Evolutionary conservation across 1,139 yeast genomes (phyloP), one percentile per base, ranked within the genome.

Genomic region (Zygoascus sp.): DNA sequence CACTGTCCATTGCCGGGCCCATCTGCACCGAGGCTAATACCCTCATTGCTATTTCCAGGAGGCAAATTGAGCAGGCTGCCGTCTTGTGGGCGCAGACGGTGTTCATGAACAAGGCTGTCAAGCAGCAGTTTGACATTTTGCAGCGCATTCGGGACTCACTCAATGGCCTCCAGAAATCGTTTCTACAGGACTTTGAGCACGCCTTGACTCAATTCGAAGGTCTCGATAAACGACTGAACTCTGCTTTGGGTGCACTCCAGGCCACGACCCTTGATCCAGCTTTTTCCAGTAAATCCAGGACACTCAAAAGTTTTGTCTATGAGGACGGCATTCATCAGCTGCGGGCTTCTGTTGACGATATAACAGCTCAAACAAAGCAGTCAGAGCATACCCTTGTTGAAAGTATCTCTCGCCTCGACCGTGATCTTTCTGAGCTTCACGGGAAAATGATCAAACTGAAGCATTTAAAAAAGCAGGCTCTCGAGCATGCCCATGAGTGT

Each of bases 241-340:
- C 49, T 0, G 65, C 64, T 17, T 54, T 72, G 34, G 50, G 53
- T 2, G 54, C 54, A 5, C 55, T 77, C 42, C 65, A 65, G 22
- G 52, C 52, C 3, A 52, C 69, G n/a, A 39, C 54, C 6, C 57
- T 64, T 19, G 68, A 64, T 51, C 49, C 57, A 13, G 60, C 64
- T 4, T 58, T 67, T 40, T 50, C n/a, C 20, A 44, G 34, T 20
- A 15, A 32, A 17, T 15, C 41, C 19, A 28, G 44, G 13, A 65
- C 60, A 7, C 58, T 76, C 30, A 67, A 68, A 32, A 75, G 74
- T 45, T 76, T 74, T 55, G 73, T 77, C 1, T 71, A 76, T 2
- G 69, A 63, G 40, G 70, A 68, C 4, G 71, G 71, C 27, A 57
- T 71, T 2, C 58, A 63, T 22, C 53, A 63, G 5, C 55, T 74